These are phyloP conservation scores for Talaromyces liani DNA, from an alignment of 495 filamentous ascomycete species.

Conservation along the genomic window DNA sequence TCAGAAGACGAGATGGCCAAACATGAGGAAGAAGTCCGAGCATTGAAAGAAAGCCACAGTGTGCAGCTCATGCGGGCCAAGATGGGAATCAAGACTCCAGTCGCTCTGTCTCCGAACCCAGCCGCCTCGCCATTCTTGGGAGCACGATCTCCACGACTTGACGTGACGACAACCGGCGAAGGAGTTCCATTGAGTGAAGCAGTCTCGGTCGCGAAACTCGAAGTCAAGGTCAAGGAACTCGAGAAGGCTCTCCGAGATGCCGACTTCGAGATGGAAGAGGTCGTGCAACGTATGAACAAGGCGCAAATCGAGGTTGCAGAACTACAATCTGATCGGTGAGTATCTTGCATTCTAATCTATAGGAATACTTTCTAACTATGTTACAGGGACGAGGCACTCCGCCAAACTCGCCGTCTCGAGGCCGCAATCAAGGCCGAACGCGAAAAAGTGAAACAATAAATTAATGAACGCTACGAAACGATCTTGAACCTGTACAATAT, in stretches of 20 bases:
- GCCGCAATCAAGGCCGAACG: constrained; percentile 52
- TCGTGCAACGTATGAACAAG: constrained; percentile 83
- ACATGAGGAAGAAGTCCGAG: constrained; percentile 78
- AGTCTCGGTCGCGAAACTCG: constrained; percentile 62
- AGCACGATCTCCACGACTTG: constrained; percentile 47
- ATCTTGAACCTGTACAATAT: constrained; percentile 3
- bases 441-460: constrained; percentile 37
- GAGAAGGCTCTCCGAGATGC: constrained; percentile 76
- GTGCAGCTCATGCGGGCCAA: constrained; percentile 71
- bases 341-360: constrained; percentile 5
- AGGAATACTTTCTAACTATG: constrained; percentile 18
- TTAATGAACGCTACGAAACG: constrained; percentile 23
- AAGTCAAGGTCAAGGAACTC: constrained; percentile 68
- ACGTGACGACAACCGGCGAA: constrained; percentile 48
- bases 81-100: constrained; percentile 37
- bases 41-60: constrained; percentile 69
- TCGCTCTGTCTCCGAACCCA: constrained; percentile 38
- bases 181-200: constrained; percentile 53
- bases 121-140: constrained; percentile 60
- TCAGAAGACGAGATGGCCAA: constrained; percentile 75
- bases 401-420: constrained; percentile 72
- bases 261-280: constrained; percentile 90
- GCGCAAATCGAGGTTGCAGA: constrained; percentile 92
- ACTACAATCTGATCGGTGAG: constrained; percentile 79
- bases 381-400: constrained; percentile 71